These are phyloP conservation scores for Sicyos edulis DNA, from an alignment of 306 rosid genomes.

Conservation along the genomic window DNA sequence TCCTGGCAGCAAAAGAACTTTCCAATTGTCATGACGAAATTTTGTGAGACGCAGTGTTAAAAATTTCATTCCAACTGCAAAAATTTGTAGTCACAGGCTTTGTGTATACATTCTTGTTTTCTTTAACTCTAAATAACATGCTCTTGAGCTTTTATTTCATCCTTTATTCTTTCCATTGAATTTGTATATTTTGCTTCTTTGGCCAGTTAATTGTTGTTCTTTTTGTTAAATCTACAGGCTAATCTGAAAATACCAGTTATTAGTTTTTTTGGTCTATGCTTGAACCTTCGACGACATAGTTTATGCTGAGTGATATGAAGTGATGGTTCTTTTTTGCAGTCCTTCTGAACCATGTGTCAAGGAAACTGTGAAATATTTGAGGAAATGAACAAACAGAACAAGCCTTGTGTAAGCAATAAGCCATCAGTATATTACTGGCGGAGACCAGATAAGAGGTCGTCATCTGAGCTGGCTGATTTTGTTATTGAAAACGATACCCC, in stretches of 20 bases:
- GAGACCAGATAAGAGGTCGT: conserved; percentile 30
- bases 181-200: conserved; percentile 12
- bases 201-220: conserved; percentile 7
- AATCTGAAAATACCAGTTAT: background rate
- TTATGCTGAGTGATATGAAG: background rate
- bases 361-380: conserved; percentile 28
- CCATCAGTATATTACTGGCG: conserved; percentile 51
- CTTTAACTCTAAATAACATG: background rate
- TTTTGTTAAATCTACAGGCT: background rate
- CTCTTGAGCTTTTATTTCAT: background rate
- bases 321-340: conserved; percentile 14
- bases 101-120: background rate
- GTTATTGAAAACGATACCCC: conserved; percentile 32
- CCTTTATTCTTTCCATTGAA: background rate
- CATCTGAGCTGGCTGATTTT: conserved; percentile 38
- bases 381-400: conserved; percentile 52
- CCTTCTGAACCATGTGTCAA: conserved; percentile 19
- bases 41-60: background rate
- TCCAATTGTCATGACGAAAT: background rate
- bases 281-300: background rate
- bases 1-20: background rate
- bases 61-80: background rate
- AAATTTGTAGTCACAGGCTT: background rate
- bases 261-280: background rate
- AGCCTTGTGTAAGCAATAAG: conserved; percentile 33